Base-by-base conservation (phyloP, 306 rosid genomes). In the Vachellia collinsii region DNA sequence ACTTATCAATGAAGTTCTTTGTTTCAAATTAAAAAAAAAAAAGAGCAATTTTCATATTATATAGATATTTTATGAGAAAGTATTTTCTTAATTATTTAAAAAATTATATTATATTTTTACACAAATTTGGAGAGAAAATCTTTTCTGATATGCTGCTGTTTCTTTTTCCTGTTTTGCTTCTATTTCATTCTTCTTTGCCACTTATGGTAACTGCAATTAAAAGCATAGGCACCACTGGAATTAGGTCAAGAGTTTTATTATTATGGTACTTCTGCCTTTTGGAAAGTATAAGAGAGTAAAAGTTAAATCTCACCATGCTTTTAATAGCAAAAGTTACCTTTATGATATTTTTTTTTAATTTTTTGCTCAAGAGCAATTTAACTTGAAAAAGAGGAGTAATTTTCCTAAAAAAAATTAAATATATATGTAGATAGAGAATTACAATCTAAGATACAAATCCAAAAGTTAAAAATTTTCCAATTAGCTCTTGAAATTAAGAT, bases 201-300 rank as follows among this genome's bases (percentile, higher is more conserved):
- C 8, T 65, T 54, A 44, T 77, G 43, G 76, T 8, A 72, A 47
- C 82, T 84, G 74, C 44, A 77, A 72, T 44, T 71, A 46, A 78
- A 37, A 64, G 58, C 77, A 7, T 41, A 71, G 84, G 19, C 71
- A 64, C n/a, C 38, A 17, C 73, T 84, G 72, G 37, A 71, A 80
- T 44, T 72, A 64, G 77, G 79, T 53, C 22, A 20, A 76, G 66
- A 20, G 36, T 76, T 65, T 80, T 65, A 76, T 22, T 58, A 56
- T 80, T 54, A 80, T 72, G 73, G 50, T 38, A 65, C 54, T 54
- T 80, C 50, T 38, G 53, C 58, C 62, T 71, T 84, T 77, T 77
- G 77, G 74, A 82, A 78, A 84, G 43, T 80, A 77, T 72, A 77
- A 80, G 84, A 77, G 70, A 62, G 14, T 11, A 19, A 80, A 65